Base-by-base conservation (phyloP, 2,329 filamentous ascomycete species). In the Ceratocystis huliohia region DNA sequence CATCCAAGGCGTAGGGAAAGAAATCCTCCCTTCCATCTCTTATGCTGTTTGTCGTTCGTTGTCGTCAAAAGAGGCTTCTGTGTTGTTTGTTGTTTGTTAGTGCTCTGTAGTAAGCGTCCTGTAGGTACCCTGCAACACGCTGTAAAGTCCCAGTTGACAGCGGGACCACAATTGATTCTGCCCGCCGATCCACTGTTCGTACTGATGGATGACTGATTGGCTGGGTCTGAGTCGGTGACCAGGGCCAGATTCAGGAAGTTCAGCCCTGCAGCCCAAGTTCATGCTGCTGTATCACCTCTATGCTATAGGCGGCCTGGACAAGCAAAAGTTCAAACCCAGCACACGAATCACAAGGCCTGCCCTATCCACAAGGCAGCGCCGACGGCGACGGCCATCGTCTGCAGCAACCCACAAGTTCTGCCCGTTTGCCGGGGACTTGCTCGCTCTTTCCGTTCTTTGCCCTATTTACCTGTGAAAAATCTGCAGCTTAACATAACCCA, bases 161-260 rank as follows among this genome's bases (percentile, higher is more conserved):
- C 65, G 65, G 65, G 65, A 66, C 65, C 63, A 61, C 63, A 66
- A 61, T 64, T 64, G 65, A 48, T 61, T 61, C 48, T 64, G 65
- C 28, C 28, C 65, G 17, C 30, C 57, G 45, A 57, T 13, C 17
- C 20, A 30, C 37, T 46, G 4, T 4, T 50, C 28, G 44, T 15
- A 15, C 22, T 13, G 44, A 4, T n/a, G 10, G 61, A 25, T 50
- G 61, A 25, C 37, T n/a, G 30, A 13, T 25, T 61, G 59, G 53
- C 53, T 28, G 25, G 22, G 15, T 33, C 53, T 53, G 48, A 6
- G n/a, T 8, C 2, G n/a, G 22, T 17, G 22, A 22, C 48, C 22
- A 53, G 48, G n/a, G n/a, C 7, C 6, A 20, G 48, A 4, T n/a
- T 25, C n/a, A 25, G n/a, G 3, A 28, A 57, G 25, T 57, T 57